These are phyloP conservation scores for Podosphaera xanthii DNA, from an alignment of 2,329 filamentous ascomycete species.

Conservation along the genomic window DNA sequence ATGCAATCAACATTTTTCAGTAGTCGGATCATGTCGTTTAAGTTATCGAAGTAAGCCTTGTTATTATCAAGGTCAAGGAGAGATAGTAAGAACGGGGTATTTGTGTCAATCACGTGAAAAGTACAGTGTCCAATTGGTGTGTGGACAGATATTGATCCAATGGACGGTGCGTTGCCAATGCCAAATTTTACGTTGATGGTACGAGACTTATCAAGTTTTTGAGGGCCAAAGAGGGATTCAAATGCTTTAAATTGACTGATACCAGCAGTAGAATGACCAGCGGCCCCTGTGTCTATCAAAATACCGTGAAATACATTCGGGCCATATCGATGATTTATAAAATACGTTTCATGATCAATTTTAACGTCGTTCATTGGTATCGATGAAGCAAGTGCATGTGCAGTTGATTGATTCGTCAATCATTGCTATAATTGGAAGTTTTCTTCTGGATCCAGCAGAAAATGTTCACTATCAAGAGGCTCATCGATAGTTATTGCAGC, in stretches of 20 bases:
- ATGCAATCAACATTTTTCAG: not conserved
- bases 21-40: not conserved
- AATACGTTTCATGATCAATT: not conserved
- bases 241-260: not conserved
- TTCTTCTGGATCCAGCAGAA: not conserved
- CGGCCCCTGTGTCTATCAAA: not conserved
- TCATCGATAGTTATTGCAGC: not conserved
- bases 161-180: not conserved
- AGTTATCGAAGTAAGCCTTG: not conserved
- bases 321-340: not conserved
- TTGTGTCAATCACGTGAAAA: not conserved
- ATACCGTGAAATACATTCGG: not conserved
- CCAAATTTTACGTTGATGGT: not conserved
- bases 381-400: not conserved
- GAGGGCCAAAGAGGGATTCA: not conserved
- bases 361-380: not conserved
- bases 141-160: not conserved
- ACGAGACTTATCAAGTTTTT: not conserved
- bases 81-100: not conserved
- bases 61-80: not conserved
- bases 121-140: not conserved
- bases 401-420: not conserved
- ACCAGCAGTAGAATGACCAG: constrained; percentile 1
- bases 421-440: not conserved
- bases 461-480: not conserved